Evolutionary conservation across 2,329 filamentous ascomycete genomes (phyloP), one percentile per base, ranked within the genome.

Genomic region (Raffaelea arxii): DNA sequence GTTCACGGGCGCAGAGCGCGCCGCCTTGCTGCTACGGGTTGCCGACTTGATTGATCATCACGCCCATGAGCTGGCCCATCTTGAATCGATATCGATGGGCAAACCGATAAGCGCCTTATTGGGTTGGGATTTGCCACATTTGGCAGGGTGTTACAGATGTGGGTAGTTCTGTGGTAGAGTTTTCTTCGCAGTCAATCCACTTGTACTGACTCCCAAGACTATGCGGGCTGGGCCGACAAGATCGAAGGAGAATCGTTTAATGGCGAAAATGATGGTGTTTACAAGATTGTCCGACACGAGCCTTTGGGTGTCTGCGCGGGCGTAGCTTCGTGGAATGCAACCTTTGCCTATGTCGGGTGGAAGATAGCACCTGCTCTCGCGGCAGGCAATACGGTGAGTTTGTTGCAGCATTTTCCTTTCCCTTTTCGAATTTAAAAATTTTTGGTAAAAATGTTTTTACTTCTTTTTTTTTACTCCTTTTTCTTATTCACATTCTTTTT

Each of bases 1-100:
- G 48, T 91, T 82, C 16, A 78, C 86, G 4, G 72, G 83, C n/a
- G 72, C 85, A 51, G 76, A 78, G 56, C 84, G 88, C 48, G 58
- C 62, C 23, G 59, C 60, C 21, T 62, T 66, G 11, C 53, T 74
- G 53, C 52, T 64, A 44, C 68, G 65, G 45, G 58, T 74, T 22
- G 70, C 69, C 3, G 59, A 61, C 39, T 54, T 72, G 5, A 55
- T 71, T 30, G 63, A 67, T 30, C 49, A 60, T 22, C 56, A 68
- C 49, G 51, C 56, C 18, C 49, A 58, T 12, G 53, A 49, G 3
- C 55, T 69, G 1, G 60, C 64, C 1, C 56, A 62, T 22, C 56
- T 72, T n/a, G 68, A 66, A 1, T 55, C 70, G 6, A 61, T 73
- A 46, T 69, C 68, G 0, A 23, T 22, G 21, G 38, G 38, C 22